These are phyloP conservation scores for Ambrosia hybrid DNA, from an alignment of 140 eudicot species.

Conservation along the genomic window DNA sequence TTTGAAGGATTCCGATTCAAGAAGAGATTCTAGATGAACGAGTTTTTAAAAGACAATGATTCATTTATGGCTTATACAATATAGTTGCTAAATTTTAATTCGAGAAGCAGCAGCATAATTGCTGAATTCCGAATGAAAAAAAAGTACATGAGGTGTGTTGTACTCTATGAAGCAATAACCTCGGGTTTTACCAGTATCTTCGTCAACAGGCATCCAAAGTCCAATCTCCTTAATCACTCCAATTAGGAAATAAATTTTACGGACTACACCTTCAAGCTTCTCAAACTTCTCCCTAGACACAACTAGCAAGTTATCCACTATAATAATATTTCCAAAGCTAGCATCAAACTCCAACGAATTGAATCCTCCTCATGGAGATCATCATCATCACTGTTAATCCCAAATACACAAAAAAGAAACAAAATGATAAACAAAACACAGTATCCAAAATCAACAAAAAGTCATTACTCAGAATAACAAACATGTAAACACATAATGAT, in stretches of 20 bases:
- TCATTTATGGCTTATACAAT: background rate
- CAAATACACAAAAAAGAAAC: background rate
- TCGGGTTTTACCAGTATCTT: slow-evolving; percentile 51
- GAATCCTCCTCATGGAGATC: slow-evolving; percentile 55
- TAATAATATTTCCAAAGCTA: slow-evolving; percentile 59
- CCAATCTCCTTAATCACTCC: slow-evolving; percentile 75
- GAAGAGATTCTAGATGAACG: no score
- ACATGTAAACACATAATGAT: background rate
- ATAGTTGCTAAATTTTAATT: background rate
- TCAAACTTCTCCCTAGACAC: slow-evolving; percentile 73
- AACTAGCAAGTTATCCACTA: slow-evolving; percentile 78
- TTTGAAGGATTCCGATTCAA: no score
- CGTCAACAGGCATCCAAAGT: slow-evolving; percentile 80
- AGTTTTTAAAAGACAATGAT: background rate
- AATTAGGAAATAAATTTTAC: slow-evolving; percentile 65
- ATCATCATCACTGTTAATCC: slow-evolving; percentile 70
- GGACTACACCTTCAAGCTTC: slow-evolving; percentile 63
- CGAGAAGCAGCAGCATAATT: background rate
- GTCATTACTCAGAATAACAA: background rate
- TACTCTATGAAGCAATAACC: slow-evolving; percentile 84
- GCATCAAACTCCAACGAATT: slow-evolving; percentile 53
- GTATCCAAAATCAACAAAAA: background rate
- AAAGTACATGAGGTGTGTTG: slow-evolving; percentile 72
- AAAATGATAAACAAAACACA: background rate
- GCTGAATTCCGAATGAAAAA: background rate